Conservation (phyloP, 208 protist genomes). For the Acanthamoeba triangularis region DNA sequence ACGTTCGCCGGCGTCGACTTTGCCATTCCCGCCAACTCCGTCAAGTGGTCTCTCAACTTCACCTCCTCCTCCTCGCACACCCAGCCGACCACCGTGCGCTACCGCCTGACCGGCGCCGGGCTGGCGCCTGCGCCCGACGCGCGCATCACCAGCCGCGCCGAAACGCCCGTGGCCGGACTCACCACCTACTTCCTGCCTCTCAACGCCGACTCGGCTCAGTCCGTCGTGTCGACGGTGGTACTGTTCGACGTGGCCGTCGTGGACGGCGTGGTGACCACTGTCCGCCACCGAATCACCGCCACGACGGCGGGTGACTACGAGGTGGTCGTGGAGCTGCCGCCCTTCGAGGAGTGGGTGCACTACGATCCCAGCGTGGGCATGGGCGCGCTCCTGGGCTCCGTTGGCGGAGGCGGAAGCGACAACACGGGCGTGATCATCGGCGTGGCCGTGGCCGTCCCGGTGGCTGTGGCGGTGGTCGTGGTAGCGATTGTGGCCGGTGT, state of each 20-base stretch:
- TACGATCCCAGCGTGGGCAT: background rate
- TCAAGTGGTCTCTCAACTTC: no score
- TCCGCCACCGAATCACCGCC: background rate
- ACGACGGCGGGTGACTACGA: background rate
- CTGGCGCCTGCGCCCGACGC: background rate
- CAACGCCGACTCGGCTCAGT: no score
- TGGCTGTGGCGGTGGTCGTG: no score
- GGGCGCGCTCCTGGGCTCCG: background rate
- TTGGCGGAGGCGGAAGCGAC: background rate
- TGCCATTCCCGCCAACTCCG: background rate
- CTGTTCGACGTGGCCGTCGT: no score
- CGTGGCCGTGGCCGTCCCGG: background rate
- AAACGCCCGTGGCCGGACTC: background rate
- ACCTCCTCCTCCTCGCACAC: background rate
- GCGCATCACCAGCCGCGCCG: background rate
- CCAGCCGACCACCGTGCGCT: background rate
- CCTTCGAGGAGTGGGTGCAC: no score
- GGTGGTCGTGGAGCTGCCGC: background rate
- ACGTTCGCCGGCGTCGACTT: background rate
- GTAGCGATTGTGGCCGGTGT: background rate
- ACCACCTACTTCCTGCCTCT: background rate
- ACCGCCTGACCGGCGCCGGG: background rate
- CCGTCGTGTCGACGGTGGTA: background rate
- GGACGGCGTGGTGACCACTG: background rate
- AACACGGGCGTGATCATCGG: background rate